These are phyloP conservation scores for Garcia nutans DNA, from an alignment of 345 rosid species.

Conservation along the genomic window DNA sequence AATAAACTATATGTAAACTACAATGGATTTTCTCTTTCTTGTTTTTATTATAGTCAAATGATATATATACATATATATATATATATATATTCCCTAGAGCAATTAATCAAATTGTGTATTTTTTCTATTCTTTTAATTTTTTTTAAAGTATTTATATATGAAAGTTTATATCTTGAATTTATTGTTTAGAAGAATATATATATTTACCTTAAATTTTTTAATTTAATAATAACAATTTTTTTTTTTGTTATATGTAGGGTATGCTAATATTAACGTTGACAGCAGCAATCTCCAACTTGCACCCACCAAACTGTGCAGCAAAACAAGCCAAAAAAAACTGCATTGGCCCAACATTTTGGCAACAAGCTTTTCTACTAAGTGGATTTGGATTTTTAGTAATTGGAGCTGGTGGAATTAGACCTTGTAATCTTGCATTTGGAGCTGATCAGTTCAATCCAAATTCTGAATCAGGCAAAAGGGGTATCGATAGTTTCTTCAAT, in stretches of 20 bases:
- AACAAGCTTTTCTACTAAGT: conserved; percentile 22
- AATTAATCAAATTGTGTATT: too few relatives aligned
- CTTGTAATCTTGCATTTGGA: conserved; percentile 46
- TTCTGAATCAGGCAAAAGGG: conserved; percentile 33
- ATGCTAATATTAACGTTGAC: conserved; percentile 31
- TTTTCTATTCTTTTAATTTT: too few relatives aligned
- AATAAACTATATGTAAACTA: too few relatives aligned
- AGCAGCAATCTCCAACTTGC: conserved; percentile 35
- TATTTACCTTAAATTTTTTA: too few relatives aligned
- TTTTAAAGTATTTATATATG: too few relatives aligned
- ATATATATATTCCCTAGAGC: too few relatives aligned
- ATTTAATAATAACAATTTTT: too few relatives aligned
- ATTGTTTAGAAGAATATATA: too few relatives aligned
- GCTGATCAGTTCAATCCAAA: conserved; percentile 45
- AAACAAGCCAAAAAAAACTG: conserved; percentile 9
- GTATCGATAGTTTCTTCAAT: conserved; percentile 40
- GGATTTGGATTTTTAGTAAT: conserved; percentile 32
- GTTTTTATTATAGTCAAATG: too few relatives aligned
- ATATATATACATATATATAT: too few relatives aligned
- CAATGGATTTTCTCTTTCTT: too few relatives aligned
- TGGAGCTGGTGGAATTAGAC: conserved; percentile 49
- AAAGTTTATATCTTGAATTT: too few relatives aligned
- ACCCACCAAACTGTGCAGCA: conserved; percentile 31
- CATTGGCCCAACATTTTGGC: conserved; percentile 25
- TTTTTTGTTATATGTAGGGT: conserved; percentile 28